Conservation (phyloP, 1,139 yeast species). For the Nematodospora anomalae region DNA sequence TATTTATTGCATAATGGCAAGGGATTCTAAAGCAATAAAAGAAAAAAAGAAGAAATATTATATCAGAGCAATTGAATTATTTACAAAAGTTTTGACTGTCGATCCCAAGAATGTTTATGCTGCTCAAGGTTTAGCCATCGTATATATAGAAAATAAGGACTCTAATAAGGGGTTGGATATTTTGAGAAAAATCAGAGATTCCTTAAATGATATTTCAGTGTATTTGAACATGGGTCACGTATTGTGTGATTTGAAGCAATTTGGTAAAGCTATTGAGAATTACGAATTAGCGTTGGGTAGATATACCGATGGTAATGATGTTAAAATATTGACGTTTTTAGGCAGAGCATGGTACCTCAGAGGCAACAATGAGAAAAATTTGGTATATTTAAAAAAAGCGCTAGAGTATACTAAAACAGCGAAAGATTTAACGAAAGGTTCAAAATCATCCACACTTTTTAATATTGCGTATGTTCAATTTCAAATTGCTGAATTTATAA, state of each 20-base stretch:
- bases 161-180: slow-evolving; percentile 78
- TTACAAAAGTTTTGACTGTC: slow-evolving; percentile 80
- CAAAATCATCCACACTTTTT: slow-evolving; percentile 51
- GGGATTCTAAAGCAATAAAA: slow-evolving; percentile 63
- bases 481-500: slow-evolving; percentile 81
- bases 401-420: slow-evolving; percentile 65
- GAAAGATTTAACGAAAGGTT: slow-evolving; percentile 39
- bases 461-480: slow-evolving; percentile 84
- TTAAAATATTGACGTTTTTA: slow-evolving; percentile 66
- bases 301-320: slow-evolving; percentile 62
- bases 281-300: slow-evolving; percentile 78
- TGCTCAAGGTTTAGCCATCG: slow-evolving; percentile 95
- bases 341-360: slow-evolving; percentile 92
- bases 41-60: slow-evolving; percentile 77
- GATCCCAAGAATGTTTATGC: slow-evolving; percentile 91
- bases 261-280: slow-evolving; percentile 81
- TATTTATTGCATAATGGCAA: slow-evolving; percentile 77
- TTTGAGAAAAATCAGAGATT: slow-evolving; percentile 85
- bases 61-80: slow-evolving; percentile 84
- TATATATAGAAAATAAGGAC: slow-evolving; percentile 85
- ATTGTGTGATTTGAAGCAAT: slow-evolving; percentile 77
- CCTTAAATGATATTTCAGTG: slow-evolving; percentile 80
- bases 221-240: slow-evolving; percentile 90
- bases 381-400: slow-evolving; percentile 59
- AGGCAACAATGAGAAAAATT: slow-evolving; percentile 67